phyloP scores from a whole-genome alignment of 345 rosid species.

The Lenwebbia sp. region DNA sequence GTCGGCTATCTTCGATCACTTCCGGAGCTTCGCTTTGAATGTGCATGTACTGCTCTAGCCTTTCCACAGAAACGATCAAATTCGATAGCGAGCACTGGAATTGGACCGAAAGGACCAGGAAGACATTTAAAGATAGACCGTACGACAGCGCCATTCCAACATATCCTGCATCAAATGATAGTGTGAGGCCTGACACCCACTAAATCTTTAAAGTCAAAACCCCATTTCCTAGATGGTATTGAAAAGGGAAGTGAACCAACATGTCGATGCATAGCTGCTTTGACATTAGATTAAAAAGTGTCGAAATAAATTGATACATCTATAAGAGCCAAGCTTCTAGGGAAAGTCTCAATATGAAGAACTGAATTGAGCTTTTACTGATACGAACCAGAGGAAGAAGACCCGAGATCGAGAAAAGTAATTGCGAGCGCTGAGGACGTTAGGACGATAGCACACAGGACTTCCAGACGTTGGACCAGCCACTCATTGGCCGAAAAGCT shows the following conservation, averaged over 20 bases:
- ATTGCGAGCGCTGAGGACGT: constrained; percentile 48
- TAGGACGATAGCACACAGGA: constrained; percentile 34
- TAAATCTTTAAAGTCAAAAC: neutral
- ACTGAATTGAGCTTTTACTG: neutral
- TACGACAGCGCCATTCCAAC: constrained; percentile 59
- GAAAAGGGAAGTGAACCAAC: neutral
- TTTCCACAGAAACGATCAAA: constrained; percentile 44
- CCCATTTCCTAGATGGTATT: neutral
- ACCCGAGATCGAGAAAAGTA: constrained; percentile 37
- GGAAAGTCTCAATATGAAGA: neutral
- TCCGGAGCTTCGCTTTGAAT: constrained; percentile 58
- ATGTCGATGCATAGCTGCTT: neutral
- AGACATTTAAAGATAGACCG: constrained; percentile 48
- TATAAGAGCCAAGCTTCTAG: neutral
- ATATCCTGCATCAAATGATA: constrained; percentile 17
- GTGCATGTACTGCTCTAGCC: constrained; percentile 59
- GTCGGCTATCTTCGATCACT: constrained; percentile 31
- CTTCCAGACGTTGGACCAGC: constrained; percentile 51
- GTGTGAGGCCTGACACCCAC: neutral
- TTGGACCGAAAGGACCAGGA: constrained; percentile 33
- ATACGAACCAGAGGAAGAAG: constrained; percentile 38
- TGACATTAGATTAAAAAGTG: neutral
- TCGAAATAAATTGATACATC: neutral
- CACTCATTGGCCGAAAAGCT: constrained; percentile 45
- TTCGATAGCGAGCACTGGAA: constrained; percentile 35